Conservation (phyloP, 495 filamentous ascomycete genomes). For the Massariosphaeria phaeospora region DNA sequence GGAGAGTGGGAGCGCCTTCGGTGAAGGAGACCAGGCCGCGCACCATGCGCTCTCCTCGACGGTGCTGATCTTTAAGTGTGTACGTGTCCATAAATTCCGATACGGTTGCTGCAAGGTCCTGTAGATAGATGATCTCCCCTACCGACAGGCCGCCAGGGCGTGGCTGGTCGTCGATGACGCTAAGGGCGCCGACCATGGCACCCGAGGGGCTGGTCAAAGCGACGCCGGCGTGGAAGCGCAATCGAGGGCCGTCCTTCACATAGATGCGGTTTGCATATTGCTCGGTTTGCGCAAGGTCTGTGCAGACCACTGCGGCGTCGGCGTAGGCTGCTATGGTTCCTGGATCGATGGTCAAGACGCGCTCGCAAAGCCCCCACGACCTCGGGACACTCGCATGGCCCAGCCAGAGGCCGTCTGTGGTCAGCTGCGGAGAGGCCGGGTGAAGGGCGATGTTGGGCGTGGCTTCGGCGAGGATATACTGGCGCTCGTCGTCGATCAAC, state of each 20-base stretch:
- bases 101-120: conserved; percentile 16
- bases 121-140: conserved; percentile 10
- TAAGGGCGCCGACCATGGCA: conserved; percentile 15
- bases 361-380: conserved; percentile 7
- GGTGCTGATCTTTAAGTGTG: conserved; percentile 11
- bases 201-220: conserved; percentile 13
- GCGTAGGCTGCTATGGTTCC: not conserved
- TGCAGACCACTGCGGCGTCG: conserved; percentile 13
- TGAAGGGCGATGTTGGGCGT: conserved; percentile 10
- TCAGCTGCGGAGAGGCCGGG: no score
- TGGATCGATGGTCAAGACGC: conserved; percentile 8
- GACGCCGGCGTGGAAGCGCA: conserved; percentile 22
- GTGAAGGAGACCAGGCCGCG: conserved; percentile 20
- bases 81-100: conserved; percentile 18
- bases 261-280: conserved; percentile 3
- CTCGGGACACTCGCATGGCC: conserved; percentile 23
- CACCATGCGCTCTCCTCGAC: conserved; percentile 13
- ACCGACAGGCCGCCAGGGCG: not conserved
- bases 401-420: conserved; percentile 9
- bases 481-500: conserved; percentile 15
- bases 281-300: conserved; percentile 4
- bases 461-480: conserved; percentile 22
- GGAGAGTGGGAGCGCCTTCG: conserved; percentile 10
- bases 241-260: conserved; percentile 3
- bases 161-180: conserved; percentile 18